Conservation (phyloP, 768 basidiomycete species). For the Clavulina sp. region DNA sequence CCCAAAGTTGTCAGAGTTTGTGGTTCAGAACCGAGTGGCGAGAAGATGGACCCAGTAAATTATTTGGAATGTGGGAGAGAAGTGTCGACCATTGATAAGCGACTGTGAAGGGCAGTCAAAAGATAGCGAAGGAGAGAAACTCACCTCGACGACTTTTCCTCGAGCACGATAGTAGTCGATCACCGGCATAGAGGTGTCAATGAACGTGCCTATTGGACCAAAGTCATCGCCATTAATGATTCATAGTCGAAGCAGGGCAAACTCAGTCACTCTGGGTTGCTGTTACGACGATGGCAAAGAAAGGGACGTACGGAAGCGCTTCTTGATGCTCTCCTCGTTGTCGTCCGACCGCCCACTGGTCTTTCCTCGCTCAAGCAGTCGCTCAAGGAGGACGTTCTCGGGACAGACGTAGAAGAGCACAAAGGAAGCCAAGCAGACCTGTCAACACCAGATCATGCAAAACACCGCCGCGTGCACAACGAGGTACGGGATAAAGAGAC, state of each 20-base stretch:
- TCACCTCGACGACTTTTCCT: constrained; percentile 65
- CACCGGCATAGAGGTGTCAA: constrained; percentile 81
- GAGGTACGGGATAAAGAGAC: constrained; percentile 70
- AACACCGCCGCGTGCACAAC: constrained; percentile 76
- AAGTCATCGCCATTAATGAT: too few species aligned
- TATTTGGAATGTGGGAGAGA: too few species aligned
- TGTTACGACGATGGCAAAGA: not conserved
- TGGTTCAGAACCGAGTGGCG: too few species aligned
- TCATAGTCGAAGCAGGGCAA: not conserved
- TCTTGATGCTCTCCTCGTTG: constrained; percentile 84
- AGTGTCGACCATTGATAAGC: not conserved
- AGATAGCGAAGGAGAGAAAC: constrained; percentile 11
- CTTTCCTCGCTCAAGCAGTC: constrained; percentile 77
- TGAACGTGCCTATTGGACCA: constrained; percentile 44
- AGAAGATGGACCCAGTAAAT: too few species aligned
- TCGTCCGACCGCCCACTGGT: constrained; percentile 94
- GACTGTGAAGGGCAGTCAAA: not conserved
- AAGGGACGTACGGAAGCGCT: constrained; percentile 66
- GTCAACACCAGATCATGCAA: constrained; percentile 44
- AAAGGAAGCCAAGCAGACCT: constrained; percentile 68
- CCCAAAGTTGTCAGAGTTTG: too few species aligned
- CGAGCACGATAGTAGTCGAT: constrained; percentile 57
- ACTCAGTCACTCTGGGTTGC: not conserved
- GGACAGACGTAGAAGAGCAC: constrained; percentile 80
- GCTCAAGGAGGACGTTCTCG: constrained; percentile 70